Evolutionary conservation across 2,329 filamentous ascomycete genomes (phyloP), one percentile per base, ranked within the genome.

Genomic region (Fragosphaeria purpurea): DNA sequence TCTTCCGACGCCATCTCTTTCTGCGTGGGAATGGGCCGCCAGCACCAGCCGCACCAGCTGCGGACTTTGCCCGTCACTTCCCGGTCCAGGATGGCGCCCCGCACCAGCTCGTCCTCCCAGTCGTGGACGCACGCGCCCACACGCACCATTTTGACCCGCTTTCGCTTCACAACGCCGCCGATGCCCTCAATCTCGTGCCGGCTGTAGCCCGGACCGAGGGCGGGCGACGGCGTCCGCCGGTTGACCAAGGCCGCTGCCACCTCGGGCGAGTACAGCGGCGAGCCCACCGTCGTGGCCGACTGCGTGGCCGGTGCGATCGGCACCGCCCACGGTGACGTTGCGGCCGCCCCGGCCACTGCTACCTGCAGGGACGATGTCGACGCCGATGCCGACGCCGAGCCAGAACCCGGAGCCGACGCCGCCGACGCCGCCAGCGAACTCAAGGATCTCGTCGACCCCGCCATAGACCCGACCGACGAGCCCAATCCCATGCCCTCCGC

Each of bases 21-120:
- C 41, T 67, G 64, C 2, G 81, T 75, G 0, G 82, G 82, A 48
- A 94, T 79, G 4, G 88, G 82, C 54, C 88, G 75, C 65, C 76
- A 80, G 65, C 91, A 97, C 90, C 91, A 96, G 0, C 86, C 88
- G 65, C 90, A 97, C 88, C 88, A 95, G 62, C 86, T 89, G 54
- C 90, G 76, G 51, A 81, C 73, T 46, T 69, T 66, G 1, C 87
- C 86, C 11, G 72, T 72, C 49, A 83, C 76, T 66, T 97, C 91
- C 31, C 84, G 71, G 12, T 75, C 74, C 32, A 96, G 70, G 57
- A 85, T 84, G 51, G 76, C 74, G 5, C 80, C 80, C 7, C 75
- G 74, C 38, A 76, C 76, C 50, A 78, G 76, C 66, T 94, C 88
- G 61, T 91, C 88, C 56, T 87, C 85, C 69, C 83, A 89, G 63